A percentile compares a stretch with the other conserved stretches of the same genome.
These are phyloP conservation scores for Macrophomina phaseolina DNA, from an alignment of 2,329 filamentous ascomycete species.

Conservation along the genomic window DNA sequence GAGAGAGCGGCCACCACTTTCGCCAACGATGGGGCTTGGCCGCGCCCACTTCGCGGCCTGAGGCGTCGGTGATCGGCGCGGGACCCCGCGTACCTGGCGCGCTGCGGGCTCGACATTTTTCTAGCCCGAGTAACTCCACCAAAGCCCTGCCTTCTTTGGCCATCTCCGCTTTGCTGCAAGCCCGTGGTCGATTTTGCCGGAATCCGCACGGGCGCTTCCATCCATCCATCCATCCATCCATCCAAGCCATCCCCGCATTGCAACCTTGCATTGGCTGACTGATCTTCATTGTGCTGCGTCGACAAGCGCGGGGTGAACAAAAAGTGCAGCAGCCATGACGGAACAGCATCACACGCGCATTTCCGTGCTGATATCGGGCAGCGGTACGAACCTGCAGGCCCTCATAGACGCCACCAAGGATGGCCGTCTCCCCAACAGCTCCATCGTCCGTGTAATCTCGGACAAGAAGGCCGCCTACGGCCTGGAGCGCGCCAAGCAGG, in stretches of 20 bases:
- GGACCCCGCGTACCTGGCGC: conserved; percentile 18
- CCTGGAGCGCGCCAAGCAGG: conserved; percentile 64
- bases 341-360: conserved; percentile 44
- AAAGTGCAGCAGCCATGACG: conserved; percentile 18
- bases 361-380: conserved; percentile 66
- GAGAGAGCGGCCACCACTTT: conserved; percentile 7
- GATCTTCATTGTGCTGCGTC: too few relatives aligned
- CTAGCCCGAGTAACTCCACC: conserved; percentile 5
- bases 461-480: conserved; percentile 65
- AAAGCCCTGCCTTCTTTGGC: conserved; percentile 15
- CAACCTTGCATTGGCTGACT: too few relatives aligned
- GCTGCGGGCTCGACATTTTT: conserved; percentile 9
- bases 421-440: conserved; percentile 55
- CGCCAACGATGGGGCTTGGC: neutral
- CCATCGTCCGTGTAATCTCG: conserved; percentile 68
- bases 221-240: too few relatives aligned
- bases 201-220: neutral
- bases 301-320: neutral
- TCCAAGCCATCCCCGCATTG: too few relatives aligned
- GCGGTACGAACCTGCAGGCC: conserved; percentile 79
- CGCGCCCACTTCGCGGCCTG: conserved; percentile 7
- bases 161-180: conserved; percentile 5
- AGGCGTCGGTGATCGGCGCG: conserved; percentile 14
- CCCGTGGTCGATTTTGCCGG: neutral
- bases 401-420: conserved; percentile 66